Evolutionary conservation across 2,329 filamentous ascomycete species (phyloP), one percentile per base, ranked within the genome.

Genomic region (Laburnicola sp.): DNA sequence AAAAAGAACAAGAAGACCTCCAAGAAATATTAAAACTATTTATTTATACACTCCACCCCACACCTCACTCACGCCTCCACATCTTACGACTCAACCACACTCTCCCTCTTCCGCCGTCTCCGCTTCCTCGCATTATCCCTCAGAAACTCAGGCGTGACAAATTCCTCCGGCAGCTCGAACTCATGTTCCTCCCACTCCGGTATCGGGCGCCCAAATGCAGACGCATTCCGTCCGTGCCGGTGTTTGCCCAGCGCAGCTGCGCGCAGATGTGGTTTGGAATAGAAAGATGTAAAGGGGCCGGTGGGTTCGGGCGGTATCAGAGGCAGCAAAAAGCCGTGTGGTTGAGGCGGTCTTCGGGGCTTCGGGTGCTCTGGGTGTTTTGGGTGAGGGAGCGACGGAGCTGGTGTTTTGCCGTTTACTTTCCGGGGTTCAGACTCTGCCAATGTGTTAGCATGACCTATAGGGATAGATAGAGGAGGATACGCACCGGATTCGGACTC

Each of bases 201-300:
- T 21, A 97, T 74, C 0, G 88, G 82, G 25, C 87, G 83, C 0
- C 93, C 93, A 81, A 95, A 97, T 3, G 93, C 93, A 42, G 87
- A 78, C 11, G 86, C 80, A 44, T 82, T 88, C 42, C 90, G 81
- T 42, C 85, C 83, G 45, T 89, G 84, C 30, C 91, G 82, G 42
- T 84, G 80, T 59, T 84, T 85, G 54, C 84, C 87, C n/a, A 96
- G 74, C 7, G 92, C 91, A 5, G 86, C 84, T 22, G 91, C 89
- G 25, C 93, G 86, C 54, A 93, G 81, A 65, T 95, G 86, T 23
- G 82, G 85, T 74, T 94, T 91, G 16, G 81, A 73, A 69, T 91
- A 97, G 75, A 97, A 97, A 0, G 90, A 96, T n/a, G 79, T 87
- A 66, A 97, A 91, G 32, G 89, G 87, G 51, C 80, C 82, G 11